Conservation (phyloP, 768 basidiomycete genomes). For the Lactarius trivialis region DNA sequence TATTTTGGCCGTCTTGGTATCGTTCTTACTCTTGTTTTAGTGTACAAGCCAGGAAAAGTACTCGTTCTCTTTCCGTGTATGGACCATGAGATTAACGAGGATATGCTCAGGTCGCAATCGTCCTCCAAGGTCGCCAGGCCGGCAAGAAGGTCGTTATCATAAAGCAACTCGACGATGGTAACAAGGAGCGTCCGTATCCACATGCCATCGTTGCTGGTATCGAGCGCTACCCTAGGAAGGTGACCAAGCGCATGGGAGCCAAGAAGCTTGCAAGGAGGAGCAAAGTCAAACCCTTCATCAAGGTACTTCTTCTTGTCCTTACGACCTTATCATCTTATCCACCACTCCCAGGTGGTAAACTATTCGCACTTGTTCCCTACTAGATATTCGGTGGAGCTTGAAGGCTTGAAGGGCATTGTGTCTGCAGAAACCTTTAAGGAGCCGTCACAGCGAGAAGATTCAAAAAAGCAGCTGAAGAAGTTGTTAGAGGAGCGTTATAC, state of each 20-base stretch:
- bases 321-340: neutral
- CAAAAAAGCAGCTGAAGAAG: slow-evolving; percentile 96
- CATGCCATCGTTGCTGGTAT: slow-evolving; percentile 98
- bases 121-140: slow-evolving; percentile 98
- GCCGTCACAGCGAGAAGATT: slow-evolving; percentile 87
- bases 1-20: neutral
- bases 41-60: slow-evolving; percentile 95
- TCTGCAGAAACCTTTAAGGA: slow-evolving; percentile 93
- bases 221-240: slow-evolving; percentile 97
- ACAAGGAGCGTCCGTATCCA: slow-evolving; percentile 92
- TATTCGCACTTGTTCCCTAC: slow-evolving; percentile 99
- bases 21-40: slow-evolving; percentile 34
- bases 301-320: slow-evolving; percentile 47
- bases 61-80: slow-evolving; percentile 4
- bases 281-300: slow-evolving; percentile 99
- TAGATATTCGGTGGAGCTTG: slow-evolving; percentile 95
- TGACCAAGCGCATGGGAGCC: slow-evolving; percentile 94
- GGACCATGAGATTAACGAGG: neutral
- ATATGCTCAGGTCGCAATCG: slow-evolving; percentile 72
- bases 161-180: slow-evolving; percentile 95
- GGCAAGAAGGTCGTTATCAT: slow-evolving; percentile 99
- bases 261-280: slow-evolving; percentile 89
- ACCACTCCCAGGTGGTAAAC: slow-evolving; percentile 69
- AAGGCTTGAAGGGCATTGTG: slow-evolving; percentile 85
- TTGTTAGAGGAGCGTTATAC: slow-evolving; percentile 92